A percentile compares a stretch with the other conserved stretches of the same genome.
These are phyloP conservation scores for Didymella pomorum DNA, from an alignment of 2,329 filamentous ascomycete species.

Conservation along the genomic window DNA sequence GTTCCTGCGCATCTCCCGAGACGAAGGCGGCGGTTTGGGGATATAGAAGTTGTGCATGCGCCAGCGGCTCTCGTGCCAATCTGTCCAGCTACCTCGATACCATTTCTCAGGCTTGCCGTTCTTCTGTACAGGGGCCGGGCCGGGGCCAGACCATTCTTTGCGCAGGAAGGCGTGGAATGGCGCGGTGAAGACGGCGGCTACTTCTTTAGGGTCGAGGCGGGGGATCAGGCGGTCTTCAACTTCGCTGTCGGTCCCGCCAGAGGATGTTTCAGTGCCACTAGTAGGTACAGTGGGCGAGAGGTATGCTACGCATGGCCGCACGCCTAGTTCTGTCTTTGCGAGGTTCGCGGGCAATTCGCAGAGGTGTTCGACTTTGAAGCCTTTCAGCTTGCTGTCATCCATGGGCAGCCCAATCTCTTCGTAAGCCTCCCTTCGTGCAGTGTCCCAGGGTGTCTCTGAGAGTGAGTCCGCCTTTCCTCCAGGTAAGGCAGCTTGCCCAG, in stretches of 20 bases:
- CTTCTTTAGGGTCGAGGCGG: conserved; percentile 84
- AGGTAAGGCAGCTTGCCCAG: conserved; percentile 83
- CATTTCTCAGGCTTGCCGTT: conserved; percentile 65
- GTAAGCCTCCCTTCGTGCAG: conserved; percentile 85
- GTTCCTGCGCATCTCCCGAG: conserved; percentile 19
- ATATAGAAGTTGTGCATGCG: conserved; percentile 92
- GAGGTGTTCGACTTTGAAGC: conserved; percentile 86
- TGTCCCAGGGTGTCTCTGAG: conserved; percentile 71
- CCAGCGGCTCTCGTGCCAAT: conserved; percentile 83
- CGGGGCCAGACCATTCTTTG: conserved; percentile 57
- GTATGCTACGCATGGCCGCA: conserved; percentile 65
- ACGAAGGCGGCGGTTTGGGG: conserved; percentile 55
- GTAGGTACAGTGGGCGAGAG: conserved; percentile 53
- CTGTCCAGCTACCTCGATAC: conserved; percentile 85
- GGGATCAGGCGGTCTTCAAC: conserved; percentile 76
- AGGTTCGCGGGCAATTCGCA: conserved; percentile 75
- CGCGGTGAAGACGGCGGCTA: conserved; percentile 91
- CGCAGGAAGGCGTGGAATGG: conserved; percentile 85
- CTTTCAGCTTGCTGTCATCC: conserved; percentile 70
- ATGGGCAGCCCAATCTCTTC: conserved; percentile 92
- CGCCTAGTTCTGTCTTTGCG: conserved; percentile 60
- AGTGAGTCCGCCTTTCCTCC: conserved; percentile 70
- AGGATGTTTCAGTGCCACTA: not conserved
- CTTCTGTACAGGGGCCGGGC: conserved; percentile 51
- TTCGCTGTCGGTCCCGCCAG: conserved; percentile 9